These are phyloP conservation scores for Suillus paluster DNA, from an alignment of 768 basidiomycete genomes.

Conservation along the genomic window DNA sequence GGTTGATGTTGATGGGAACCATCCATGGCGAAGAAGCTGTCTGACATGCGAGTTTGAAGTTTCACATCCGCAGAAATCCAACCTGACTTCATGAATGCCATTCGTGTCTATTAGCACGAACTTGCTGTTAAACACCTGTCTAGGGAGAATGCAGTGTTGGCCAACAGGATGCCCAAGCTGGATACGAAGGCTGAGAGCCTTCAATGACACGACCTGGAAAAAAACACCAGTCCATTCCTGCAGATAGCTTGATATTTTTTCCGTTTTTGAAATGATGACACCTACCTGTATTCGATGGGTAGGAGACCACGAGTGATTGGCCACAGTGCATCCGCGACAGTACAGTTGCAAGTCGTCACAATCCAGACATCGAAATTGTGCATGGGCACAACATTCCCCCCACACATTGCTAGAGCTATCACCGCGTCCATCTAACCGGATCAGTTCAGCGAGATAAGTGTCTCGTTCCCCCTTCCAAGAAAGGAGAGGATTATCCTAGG, in stretches of 20 bases:
- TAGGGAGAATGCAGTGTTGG: constrained; percentile 15
- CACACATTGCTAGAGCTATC: not conserved
- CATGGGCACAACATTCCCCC: not conserved
- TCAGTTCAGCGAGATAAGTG: constrained; percentile 20
- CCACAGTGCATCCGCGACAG: constrained; percentile 14
- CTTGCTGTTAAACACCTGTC: constrained; percentile 8
- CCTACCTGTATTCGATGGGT: constrained; percentile 24
- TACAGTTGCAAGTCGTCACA: constrained; percentile 13
- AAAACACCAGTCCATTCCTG: constrained; percentile 25
- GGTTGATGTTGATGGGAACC: constrained; percentile 35
- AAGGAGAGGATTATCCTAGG: not conserved
- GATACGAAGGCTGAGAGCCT: constrained; percentile 20
- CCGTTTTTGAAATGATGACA: not conserved
- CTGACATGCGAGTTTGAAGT: constrained; percentile 23
- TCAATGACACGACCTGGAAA: constrained; percentile 19
- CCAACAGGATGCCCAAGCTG: constrained; percentile 26
- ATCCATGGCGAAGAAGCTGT: constrained; percentile 37
- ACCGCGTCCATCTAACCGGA: constrained; percentile 16
- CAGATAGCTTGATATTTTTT: not conserved
- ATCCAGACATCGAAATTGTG: constrained; percentile 18
- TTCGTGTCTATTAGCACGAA: constrained; percentile 28
- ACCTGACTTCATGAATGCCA: constrained; percentile 28
- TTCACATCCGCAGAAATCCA: constrained; percentile 38
- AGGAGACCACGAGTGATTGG: constrained; percentile 10
- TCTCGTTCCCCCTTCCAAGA: not conserved